phyloP scores from a whole-genome alignment of 148 eudicot genomes.

The Bassia scoparia region DNA sequence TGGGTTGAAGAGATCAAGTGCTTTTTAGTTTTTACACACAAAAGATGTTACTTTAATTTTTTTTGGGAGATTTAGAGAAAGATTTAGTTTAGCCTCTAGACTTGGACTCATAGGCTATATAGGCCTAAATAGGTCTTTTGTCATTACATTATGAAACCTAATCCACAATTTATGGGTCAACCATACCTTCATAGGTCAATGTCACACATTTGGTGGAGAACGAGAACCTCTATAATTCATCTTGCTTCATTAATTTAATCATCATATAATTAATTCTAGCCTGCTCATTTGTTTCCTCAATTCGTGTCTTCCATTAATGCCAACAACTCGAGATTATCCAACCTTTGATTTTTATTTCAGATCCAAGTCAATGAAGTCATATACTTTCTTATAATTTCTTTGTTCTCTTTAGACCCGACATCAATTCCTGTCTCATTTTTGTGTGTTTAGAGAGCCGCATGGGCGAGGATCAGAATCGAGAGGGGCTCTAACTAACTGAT shows the following conservation, averaged over 20 bases:
- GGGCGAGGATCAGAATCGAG: too few relatives aligned
- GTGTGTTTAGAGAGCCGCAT: too few relatives aligned
- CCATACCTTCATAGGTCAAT: not conserved
- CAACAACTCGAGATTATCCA: not conserved
- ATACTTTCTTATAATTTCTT: too few relatives aligned
- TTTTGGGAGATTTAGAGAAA: not conserved
- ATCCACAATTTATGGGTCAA: conserved; percentile 1
- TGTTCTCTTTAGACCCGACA: too few relatives aligned
- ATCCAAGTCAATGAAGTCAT: too few relatives aligned
- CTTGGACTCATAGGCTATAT: not conserved
- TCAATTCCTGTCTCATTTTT: too few relatives aligned
- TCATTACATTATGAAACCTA: not conserved
- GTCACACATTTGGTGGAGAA: not conserved
- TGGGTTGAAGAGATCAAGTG: too few relatives aligned
- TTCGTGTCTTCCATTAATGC: not conserved
- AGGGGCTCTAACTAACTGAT: too few relatives aligned
- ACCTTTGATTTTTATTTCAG: not conserved
- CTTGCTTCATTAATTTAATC: not conserved
- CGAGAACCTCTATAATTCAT: not conserved
- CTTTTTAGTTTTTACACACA: too few relatives aligned
- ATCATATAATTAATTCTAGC: not conserved
- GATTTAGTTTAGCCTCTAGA: not conserved
- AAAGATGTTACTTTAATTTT: too few relatives aligned
- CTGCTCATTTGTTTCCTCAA: not conserved
- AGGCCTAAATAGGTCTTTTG: not conserved